Evolutionary conservation across 371 early-diverging fungal species (phyloP).

Genomic region (Mortierella sp.): DNA sequence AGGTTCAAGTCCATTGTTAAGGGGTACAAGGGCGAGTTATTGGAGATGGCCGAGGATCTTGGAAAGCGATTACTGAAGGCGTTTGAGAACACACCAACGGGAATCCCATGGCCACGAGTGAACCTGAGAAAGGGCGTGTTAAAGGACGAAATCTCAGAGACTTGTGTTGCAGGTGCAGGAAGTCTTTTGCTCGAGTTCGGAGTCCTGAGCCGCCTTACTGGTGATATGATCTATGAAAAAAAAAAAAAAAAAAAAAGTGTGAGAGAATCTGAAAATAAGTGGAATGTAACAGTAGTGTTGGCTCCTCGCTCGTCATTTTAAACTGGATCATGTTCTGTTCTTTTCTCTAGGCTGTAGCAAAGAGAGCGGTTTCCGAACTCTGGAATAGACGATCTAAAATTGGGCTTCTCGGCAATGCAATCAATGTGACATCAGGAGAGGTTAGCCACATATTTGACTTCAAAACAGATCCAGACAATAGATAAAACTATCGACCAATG

Average conservation of each 20-base stretch:
- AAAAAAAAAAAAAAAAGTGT: background rate
- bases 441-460: slow-evolving; percentile 1
- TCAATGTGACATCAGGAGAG: slow-evolving; percentile 74
- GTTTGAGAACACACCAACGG: slow-evolving; percentile 83
- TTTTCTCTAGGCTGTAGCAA: slow-evolving; percentile 68
- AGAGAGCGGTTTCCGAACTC: slow-evolving; percentile 72
- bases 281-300: background rate
- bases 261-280: no score
- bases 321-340: slow-evolving; percentile 1
- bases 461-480: no score
- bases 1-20: slow-evolving; percentile 38
- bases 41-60: slow-evolving; percentile 82
- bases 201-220: slow-evolving; percentile 86
- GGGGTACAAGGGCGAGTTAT: slow-evolving; percentile 83
- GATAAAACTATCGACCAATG: no score
- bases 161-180: slow-evolving; percentile 94
- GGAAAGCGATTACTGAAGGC: slow-evolving; percentile 92
- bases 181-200: slow-evolving; percentile 97
- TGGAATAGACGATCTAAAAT: slow-evolving; percentile 82
- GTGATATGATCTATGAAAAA: slow-evolving; percentile 80
- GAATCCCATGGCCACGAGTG: slow-evolving; percentile 89
- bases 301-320: background rate
- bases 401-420: slow-evolving; percentile 87
- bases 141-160: slow-evolving; percentile 74
- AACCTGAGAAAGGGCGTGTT: slow-evolving; percentile 84